These are phyloP conservation scores for Rubia balearica DNA, from an alignment of 305 asterid genomes.

Conservation along the genomic window DNA sequence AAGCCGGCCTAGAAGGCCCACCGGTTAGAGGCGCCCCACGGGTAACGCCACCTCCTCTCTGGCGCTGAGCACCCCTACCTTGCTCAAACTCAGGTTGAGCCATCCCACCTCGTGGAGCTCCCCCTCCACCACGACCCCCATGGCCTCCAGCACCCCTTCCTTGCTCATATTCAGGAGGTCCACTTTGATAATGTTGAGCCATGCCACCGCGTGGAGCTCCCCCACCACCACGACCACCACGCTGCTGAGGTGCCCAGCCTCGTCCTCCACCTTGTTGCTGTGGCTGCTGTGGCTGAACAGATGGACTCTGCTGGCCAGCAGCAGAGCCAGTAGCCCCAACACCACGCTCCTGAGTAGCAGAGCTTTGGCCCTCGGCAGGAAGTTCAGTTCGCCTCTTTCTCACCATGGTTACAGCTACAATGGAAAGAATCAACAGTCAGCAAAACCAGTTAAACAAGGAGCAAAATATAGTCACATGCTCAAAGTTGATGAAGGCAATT, in stretches of 20 bases:
- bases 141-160: slow-evolving; percentile 40
- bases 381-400: slow-evolving; percentile 12
- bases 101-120: slow-evolving; percentile 41
- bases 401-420: slow-evolving; percentile 11
- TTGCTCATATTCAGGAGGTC: background rate
- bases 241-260: slow-evolving; percentile 47
- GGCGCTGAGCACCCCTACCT: slow-evolving; percentile 42
- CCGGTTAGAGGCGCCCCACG: slow-evolving; percentile 61
- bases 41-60: slow-evolving; percentile 41
- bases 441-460: too few species aligned
- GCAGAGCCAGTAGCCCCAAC: slow-evolving; percentile 32
- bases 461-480: too few species aligned
- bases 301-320: slow-evolving; percentile 41
- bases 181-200: background rate
- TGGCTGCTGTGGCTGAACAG: slow-evolving; percentile 42
- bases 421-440: background rate
- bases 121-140: slow-evolving; percentile 41
- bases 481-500: background rate
- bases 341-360: slow-evolving; percentile 12
- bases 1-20: slow-evolving; percentile 66
- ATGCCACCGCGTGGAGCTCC: background rate
- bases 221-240: slow-evolving; percentile 12
- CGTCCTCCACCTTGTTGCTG: slow-evolving; percentile 50
- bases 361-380: slow-evolving; percentile 11
- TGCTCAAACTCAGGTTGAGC: slow-evolving; percentile 28